These are phyloP conservation scores for Pyropia yezoensis DNA, from an alignment of 23 red algal genomes.

Conservation along the genomic window DNA sequence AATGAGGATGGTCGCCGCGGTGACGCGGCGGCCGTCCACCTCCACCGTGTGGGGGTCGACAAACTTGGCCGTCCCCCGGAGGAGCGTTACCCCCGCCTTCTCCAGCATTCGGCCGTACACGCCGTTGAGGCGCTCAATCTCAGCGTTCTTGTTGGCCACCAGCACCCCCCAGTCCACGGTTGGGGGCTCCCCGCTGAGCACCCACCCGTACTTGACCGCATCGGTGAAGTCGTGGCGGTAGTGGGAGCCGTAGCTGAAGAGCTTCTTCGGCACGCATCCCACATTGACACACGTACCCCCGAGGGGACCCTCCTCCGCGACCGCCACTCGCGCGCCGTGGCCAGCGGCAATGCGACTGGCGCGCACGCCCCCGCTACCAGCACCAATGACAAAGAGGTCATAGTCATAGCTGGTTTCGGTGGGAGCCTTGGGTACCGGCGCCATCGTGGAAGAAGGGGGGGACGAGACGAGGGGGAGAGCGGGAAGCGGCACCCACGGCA, in stretches of 20 bases:
- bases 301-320: constrained; percentile 49
- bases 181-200: constrained; percentile 17
- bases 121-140: constrained; percentile 89
- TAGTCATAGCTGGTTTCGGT: constrained; percentile 50
- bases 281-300: constrained; percentile 99
- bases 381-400: constrained; percentile 97
- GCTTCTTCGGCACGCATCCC: constrained; percentile 95
- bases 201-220: constrained; percentile 80
- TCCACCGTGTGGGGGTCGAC: constrained; percentile 80
- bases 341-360: constrained; percentile 73
- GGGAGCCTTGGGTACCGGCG: too few species aligned
- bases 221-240: constrained; percentile 76
- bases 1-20: constrained; percentile 79
- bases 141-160: constrained; percentile 87
- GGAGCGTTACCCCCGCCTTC: constrained; percentile 63
- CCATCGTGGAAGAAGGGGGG: too few species aligned
- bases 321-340: constrained; percentile 79
- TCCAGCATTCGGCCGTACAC: constrained; percentile 75
- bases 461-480: too few species aligned
- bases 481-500: too few species aligned
- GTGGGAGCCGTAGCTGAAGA: constrained; percentile 90
- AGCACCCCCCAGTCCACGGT: constrained; percentile 70
- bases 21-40: constrained; percentile 30
- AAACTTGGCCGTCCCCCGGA: constrained; percentile 44
- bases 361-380: constrained; percentile 88